Evolutionary conservation across 2,329 filamentous ascomycete genomes (phyloP), one percentile per base, ranked within the genome.

Genomic region (Chaetomiaceae sp.): DNA sequence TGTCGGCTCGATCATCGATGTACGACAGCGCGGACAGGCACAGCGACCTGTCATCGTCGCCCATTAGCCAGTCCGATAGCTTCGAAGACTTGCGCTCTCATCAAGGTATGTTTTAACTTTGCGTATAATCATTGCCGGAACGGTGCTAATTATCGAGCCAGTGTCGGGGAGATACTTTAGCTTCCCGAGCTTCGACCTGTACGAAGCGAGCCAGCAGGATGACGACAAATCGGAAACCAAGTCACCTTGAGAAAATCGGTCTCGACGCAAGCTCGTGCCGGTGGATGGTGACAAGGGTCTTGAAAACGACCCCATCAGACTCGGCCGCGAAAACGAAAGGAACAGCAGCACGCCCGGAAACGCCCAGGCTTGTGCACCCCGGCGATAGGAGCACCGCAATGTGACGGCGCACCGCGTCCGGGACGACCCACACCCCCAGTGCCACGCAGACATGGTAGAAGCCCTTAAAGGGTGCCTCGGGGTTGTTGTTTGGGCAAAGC

Each of bases 111-210:
- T 51, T 18, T 16, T 20, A 14, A n/a, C 9, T 8, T 23, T n/a
- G n/a, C 13, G 4, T 43, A 7, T 14, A 7, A 3, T 32, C 29
- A 20, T 51, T 32, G 27, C 23, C 4, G 16, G 3, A 27, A 29
- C 16, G 27, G 23, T 45, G 41, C 55, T 56, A 47, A 61, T 48
- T 51, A 63, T 46, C 63, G 58, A 32, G 36, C 18, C 56, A 71
- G 67, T 67, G 46, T 69, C 71, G 62, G 78, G 74, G 51, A 79
- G 81, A 57, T 89, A 89, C 69, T 84, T 86, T 64, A 87, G 85
- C 72, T 89, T 89, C 65, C 85, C 85, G 14, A 85, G 80, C 66
- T 88, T 87, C 67, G 85, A 89, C 63, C 78, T 82, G 55, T 87
- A 84, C 74, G 78, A 80, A 37, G 72, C 72, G 18, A 74, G 73